Evolutionary conservation across 148 eudicot genomes (phyloP), one percentile per base, ranked within the genome.

Genomic region (Chenopodium berlandieri): DNA sequence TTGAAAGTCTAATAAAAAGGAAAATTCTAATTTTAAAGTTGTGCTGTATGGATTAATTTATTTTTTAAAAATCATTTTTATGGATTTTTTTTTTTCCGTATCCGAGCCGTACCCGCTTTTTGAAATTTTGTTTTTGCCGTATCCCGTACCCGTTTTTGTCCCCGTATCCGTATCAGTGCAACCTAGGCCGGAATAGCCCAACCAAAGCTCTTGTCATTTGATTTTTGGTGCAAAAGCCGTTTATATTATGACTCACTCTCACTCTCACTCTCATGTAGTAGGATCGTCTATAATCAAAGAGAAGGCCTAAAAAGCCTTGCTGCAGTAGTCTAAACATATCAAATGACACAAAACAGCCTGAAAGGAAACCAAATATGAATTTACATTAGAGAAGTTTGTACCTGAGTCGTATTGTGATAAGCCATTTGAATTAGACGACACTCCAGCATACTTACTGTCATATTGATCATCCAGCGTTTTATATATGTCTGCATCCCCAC

Each of bases 401-500:
- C 94, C 94, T 91, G 90, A 81, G 52, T 81, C 78, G 63, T 64
- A 86, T 58, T 75, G 62, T 76, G 77, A 50, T 67, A 25, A 47
- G 75, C 50, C 80, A 79, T 70, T 83, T 80, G 90, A 82, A 65
- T 76, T 80, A 70, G 85, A 83, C 54, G 78, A 78, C 78, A 86
- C 54, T 75, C 71, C 86, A 82, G 79, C 82, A 75, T 81, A 80
- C 74, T 82, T 72, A 82, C 50, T 74, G 77, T 68, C 75, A 56
- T 17, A 83, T 44, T 80, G 83, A 86, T 75, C 88, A 81, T 66
- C 75, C 78, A 86, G 66, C 25, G 52, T 23, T 65, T 81, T 71
- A 72, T 74, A 72, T 44, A 76, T 84, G 85, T 88, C 88, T 79
- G 88, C 82, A 81, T 84, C 82, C 69, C 75, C 89, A 84, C 85